Percentiles rank a stretch among this genome's conserved stretches.
Conservation (phyloP, 148 eudicot species). For the Bassia scoparia region DNA sequence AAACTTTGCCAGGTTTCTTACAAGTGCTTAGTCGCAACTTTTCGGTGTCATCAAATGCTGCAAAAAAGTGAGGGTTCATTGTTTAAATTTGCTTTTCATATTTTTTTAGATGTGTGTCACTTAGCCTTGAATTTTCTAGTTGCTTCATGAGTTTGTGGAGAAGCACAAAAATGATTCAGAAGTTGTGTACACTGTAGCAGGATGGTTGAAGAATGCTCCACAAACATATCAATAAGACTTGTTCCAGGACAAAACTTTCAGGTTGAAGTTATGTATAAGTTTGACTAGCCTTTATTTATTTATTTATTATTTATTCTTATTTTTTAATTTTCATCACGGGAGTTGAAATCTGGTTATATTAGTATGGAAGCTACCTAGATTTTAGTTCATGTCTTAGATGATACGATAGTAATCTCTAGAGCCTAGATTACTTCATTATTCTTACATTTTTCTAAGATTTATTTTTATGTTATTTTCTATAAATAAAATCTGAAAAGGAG, state of each 20-base stretch:
- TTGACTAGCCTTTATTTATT: too few relatives aligned
- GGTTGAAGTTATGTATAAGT: conserved; percentile 38
- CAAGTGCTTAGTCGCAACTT: conserved; percentile 95
- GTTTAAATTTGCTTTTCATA: conserved; percentile 5
- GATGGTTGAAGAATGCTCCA: conserved; percentile 82
- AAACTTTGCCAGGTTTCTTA: conserved; percentile 94
- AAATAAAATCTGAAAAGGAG: too few relatives aligned
- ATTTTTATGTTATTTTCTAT: too few relatives aligned
- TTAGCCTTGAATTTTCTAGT: conserved; percentile 30
- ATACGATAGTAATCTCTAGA: background rate
- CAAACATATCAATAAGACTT: conserved; percentile 65
- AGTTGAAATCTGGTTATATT: background rate
- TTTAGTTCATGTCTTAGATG: background rate
- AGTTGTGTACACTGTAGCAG: conserved; percentile 72
- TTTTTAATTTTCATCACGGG: background rate
- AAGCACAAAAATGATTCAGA: conserved; percentile 56
- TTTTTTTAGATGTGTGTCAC: background rate
- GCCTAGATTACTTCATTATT: too few relatives aligned
- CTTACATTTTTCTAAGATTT: too few relatives aligned
- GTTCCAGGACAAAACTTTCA: conserved; percentile 71
- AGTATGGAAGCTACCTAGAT: background rate
- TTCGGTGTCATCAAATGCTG: conserved; percentile 75
- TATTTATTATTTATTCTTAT: background rate
- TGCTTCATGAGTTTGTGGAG: conserved; percentile 78
- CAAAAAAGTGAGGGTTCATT: conserved; percentile 60